Conservation (phyloP, 345 rosid species). For the Psidium friedrichsthalianum region DNA sequence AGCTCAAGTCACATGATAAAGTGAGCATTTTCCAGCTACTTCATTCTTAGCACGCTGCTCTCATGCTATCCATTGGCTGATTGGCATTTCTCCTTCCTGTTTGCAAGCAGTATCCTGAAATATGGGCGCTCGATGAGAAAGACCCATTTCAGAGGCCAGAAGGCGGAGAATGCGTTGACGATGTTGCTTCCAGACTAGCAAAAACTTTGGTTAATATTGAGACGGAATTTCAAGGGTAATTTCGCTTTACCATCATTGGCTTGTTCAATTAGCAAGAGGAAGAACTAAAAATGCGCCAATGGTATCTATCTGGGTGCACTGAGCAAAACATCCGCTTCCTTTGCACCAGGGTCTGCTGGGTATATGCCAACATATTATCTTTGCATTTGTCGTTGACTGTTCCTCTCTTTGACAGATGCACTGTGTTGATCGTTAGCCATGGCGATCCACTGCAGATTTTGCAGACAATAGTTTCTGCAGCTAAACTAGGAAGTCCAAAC, state of each 20-base stretch:
- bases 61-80: not conserved
- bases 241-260: not conserved
- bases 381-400: not conserved
- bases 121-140: conserved; percentile 82
- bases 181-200: conserved; percentile 69
- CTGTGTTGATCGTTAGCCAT: conserved; percentile 67
- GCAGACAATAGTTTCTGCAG: conserved; percentile 58
- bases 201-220: conserved; percentile 41
- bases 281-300: not conserved
- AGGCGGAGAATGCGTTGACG: conserved; percentile 86
- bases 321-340: not conserved
- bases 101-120: conserved; percentile 47
- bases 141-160: conserved; percentile 59
- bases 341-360: not conserved
- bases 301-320: not conserved
- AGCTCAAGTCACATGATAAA: conserved; percentile 76
- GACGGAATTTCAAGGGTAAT: conserved; percentile 64
- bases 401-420: conserved; percentile 17
- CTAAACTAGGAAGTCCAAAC: conserved; percentile 2
- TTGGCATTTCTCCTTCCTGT: not conserved
- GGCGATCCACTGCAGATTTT: conserved; percentile 94
- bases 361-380: not conserved
- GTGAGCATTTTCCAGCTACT: conserved; percentile 18
- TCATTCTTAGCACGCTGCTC: not conserved
- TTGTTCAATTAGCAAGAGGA: not conserved